Evolutionary conservation across 441 rosid genomes (phyloP), one percentile per base, ranked within the genome.

Genomic region (Jatropha podagrica): DNA sequence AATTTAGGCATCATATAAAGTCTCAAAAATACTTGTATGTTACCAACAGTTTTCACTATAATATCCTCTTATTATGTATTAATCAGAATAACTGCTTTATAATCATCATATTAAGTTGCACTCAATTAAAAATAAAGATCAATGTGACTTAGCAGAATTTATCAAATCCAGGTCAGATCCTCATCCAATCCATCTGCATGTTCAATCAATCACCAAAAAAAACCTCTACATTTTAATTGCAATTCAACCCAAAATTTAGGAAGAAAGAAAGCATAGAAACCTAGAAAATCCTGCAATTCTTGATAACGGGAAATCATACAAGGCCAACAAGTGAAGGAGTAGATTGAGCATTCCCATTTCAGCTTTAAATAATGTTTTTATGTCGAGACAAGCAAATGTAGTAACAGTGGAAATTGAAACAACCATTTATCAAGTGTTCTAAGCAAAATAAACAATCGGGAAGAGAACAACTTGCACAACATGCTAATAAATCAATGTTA

Each of bases 261-360:
- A 55, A 23, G n/a, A 60, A 49, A 56, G 44, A 60, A 68, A 68
- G 40, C 23, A 68, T 42, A 32, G 56, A 75, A 27, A n/a, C 54
- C 20, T 27, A 17, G 17, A 63, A 37, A 13, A 5, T 52, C 69
- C 51, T 62, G 40, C 51, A 73, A 46, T 7, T 3, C 11, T 23
- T 65, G 52, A 14, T 51, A 27, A 74, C 26, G 20, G 64, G 26
- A 42, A 74, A 59, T 15, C 41, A 44, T n/a, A 9, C 17, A 46
- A 14, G 32, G 52, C 74, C 51, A 23, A 42, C 56, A 72, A 72
- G 7, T 61, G 14, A 17, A 48, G 54, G 44, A 59, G 27, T 23
- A 46, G 15, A 44, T 59, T 60, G 27, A 41, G 59, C 37, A 23
- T 42, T 42, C 26, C 38, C 5, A 32, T 14, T 48, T 12, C 44